Conservation (phyloP, 176 grass and related monocot genomes). For the Coix lacrymajobi region DNA sequence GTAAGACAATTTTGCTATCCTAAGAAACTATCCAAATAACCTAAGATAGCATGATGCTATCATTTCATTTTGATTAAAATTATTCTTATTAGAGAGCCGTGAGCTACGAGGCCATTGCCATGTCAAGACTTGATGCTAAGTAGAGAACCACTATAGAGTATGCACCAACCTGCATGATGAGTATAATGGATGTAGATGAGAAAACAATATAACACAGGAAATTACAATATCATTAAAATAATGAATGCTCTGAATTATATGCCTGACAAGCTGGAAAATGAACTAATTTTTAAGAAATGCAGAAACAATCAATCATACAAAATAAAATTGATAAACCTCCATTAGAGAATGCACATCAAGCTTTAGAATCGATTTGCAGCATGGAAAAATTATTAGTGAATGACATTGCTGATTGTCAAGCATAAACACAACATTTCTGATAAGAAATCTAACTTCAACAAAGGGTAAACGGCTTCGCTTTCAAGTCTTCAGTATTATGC, state of each 20-base stretch:
- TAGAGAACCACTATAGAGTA: constrained; percentile 24
- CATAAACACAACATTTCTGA: neutral
- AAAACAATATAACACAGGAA: neutral
- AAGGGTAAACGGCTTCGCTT: neutral
- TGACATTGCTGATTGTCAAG: neutral
- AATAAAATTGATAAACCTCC: neutral
- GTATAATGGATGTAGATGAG: constrained; percentile 19
- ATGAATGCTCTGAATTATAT: neutral
- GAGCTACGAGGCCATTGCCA: constrained; percentile 35
- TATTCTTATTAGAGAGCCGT: constrained; percentile 17
- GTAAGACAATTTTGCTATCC: constrained; percentile 19
- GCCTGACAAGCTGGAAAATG: neutral
- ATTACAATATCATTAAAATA: neutral
- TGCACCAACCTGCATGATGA: constrained; percentile 48
- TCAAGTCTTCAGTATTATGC: neutral
- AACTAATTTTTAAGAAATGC: neutral
- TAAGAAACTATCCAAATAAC: constrained; percentile 29
- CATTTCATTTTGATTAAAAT: constrained; percentile 35
- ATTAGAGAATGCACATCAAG: neutral
- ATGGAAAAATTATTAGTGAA: neutral
- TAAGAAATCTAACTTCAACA: neutral
- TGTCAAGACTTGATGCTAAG: constrained; percentile 28
- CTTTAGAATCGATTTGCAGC: neutral
- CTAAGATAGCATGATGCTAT: constrained; percentile 37
- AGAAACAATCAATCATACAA: neutral